Conservation (phyloP, 129 eudicot genomes). For the Flaveria trinervia region DNA sequence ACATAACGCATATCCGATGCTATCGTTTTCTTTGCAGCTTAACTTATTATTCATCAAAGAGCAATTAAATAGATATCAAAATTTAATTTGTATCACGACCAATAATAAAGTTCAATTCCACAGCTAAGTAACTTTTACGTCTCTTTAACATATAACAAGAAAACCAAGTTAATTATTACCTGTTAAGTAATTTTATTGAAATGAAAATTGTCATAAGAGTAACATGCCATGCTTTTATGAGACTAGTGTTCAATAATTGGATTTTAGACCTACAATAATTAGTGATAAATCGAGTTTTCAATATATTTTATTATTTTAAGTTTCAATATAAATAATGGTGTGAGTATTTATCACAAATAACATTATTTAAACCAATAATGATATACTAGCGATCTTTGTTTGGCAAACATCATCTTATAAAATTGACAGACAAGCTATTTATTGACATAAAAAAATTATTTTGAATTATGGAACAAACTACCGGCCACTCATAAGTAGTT, state of each 20-base stretch:
- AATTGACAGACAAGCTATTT: not conserved
- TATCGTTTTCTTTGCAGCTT: not conserved
- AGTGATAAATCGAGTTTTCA: not conserved
- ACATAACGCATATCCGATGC: no score
- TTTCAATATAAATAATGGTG: not conserved
- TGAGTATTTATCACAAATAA: not conserved
- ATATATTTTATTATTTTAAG: not conserved
- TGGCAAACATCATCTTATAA: not conserved
- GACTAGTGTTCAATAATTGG: slow-evolving; percentile 15
- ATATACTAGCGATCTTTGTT: not conserved
- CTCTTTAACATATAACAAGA: slow-evolving; percentile 5
- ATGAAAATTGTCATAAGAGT: slow-evolving; percentile 7
- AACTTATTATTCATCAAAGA: no score
- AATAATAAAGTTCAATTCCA: no score
- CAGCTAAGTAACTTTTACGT: no score
- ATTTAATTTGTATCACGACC: no score
- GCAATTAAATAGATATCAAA: no score
- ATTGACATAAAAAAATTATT: not conserved
- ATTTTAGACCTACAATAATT: not conserved
- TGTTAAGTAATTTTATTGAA: slow-evolving; percentile 1
- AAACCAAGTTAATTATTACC: slow-evolving; percentile 9
- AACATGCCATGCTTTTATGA: slow-evolving; percentile 16
- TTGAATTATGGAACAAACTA: no score
- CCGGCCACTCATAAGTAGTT: no score
- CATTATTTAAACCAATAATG: not conserved